Evolutionary conservation across 2,329 filamentous ascomycete genomes (phyloP).

Genomic region (Colletotrichum cordylinicola): DNA sequence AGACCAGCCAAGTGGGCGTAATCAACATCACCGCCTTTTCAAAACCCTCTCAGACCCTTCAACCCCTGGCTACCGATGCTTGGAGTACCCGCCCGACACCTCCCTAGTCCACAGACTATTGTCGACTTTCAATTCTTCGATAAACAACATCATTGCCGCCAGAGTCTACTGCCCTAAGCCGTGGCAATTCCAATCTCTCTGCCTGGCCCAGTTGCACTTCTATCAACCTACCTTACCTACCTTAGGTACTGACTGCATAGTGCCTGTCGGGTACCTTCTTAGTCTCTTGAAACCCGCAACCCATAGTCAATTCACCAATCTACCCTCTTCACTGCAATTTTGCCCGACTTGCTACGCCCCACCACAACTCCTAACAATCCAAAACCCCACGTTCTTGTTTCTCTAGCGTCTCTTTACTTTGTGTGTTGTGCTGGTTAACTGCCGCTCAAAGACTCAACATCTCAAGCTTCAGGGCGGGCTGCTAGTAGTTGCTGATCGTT

Average conservation of each 20-base stretch:
- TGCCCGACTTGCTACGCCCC: background rate
- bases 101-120: background rate
- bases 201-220: background rate
- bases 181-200: background rate
- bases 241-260: background rate
- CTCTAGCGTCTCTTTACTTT: background rate
- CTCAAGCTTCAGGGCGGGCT: background rate
- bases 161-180: background rate
- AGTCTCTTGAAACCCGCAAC: background rate
- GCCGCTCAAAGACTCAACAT: background rate
- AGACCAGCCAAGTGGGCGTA: background rate
- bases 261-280: background rate
- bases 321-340: background rate
- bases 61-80: background rate
- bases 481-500: background rate
- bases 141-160: background rate
- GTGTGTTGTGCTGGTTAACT: background rate
- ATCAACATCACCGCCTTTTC: constrained; percentile 18
- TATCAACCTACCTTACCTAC: no score
- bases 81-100: background rate
- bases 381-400: background rate
- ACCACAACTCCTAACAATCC: background rate
- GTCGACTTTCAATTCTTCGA: background rate
- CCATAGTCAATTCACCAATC: background rate
- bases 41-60: background rate